Base-by-base conservation (phyloP, 2,329 filamentous ascomycete genomes). In the Colletotrichum lini region DNA sequence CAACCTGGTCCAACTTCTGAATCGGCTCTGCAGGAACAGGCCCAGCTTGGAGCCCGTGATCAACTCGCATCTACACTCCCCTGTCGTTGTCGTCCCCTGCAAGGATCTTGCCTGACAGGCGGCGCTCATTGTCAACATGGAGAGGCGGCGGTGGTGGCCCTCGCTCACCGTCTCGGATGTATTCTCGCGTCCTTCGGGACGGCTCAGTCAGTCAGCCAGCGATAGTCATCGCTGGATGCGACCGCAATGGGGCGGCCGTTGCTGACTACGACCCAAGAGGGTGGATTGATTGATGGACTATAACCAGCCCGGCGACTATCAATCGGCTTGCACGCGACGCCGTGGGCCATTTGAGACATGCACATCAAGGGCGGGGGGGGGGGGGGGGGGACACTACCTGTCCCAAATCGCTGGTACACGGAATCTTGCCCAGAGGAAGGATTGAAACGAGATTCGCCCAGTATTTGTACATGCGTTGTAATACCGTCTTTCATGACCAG, bases 11-110 rank as follows among this genome's bases (percentile, higher is more conserved):
- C 23, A 50, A 30, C 30, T 52, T 58, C 56, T 67, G 42, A 63
- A 45, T 68, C 58, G 65, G 57, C 18, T 52, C 64, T 59, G 64
- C 68, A 71, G 64, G 68, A 58, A 53, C 52, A 52, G 44, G 63
- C 23, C 38, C 47, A 40, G 30, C 21, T 16, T 30, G 40, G 56
- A 9, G 26, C 58, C 8, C 58, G 58, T 52, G 47, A 53, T 54
- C 38, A 58, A 40, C 67, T 42, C 40, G n/a, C 49, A 12, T 45
- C 21, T 7, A 30, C 30, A 30, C 8, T 30, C 16, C 67, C 57
- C 57, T 62, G 40, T 16, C 12, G 23, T 38, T 30, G 30, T 30
- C 30, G 47, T 26, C 13, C 6, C 9, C 47, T 45, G 13, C 56
- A 70, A 61, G 67, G 67, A 44, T 60, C 21, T 23, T 58, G 52